Base-by-base conservation (phyloP, 345 rosid genomes). In the Iberis pinnata region DNA sequence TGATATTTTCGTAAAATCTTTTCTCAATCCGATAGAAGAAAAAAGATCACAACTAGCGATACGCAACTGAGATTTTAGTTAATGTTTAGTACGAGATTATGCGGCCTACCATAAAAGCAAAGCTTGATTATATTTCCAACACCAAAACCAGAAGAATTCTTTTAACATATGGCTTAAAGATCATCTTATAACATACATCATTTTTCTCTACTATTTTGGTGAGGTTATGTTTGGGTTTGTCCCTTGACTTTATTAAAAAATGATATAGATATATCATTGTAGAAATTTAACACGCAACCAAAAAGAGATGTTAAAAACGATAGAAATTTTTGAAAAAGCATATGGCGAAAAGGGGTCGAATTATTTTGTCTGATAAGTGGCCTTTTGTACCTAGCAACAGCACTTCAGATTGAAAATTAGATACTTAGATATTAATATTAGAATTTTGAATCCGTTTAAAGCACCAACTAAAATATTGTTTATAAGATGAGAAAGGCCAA, bases 231-330 rank as follows among this genome's bases (percentile, higher is more conserved):
- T 58, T 47, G 38, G 36, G 53, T 58, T 31, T 64, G 76, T 50
- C 69, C 60, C 77, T 62, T 65, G 73, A 67, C 78, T 75, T 79
- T 58, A 58, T 70, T 52, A 62, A 71, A 76, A 72, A 78, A 74
- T 73, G 49, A 37, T 36, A 0, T 50, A 45, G 6, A 60, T 45
- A 45, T 58, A 47, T 29, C 33, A 58, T 33, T 65, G 64, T 50
- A 35, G 53, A 58, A 65, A 53, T 48, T 58, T 36, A 50, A 51
- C 42, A 58, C n/a, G n/a, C n/a, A n/a, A n/a, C n/a, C n/a, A n/a
- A n/a, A 27, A 58, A 6, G 36, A 43, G 45, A 37, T 13, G 35
- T 1, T 6, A 32, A 22, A n/a, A 18, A 26, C 5, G 20, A 39
- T 72, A 65, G 74, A 58, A 55, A 41, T 0, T 11, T 32, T 57